These are phyloP conservation scores for Acer negundo DNA, from an alignment of 345 rosid species.

Conservation along the genomic window DNA sequence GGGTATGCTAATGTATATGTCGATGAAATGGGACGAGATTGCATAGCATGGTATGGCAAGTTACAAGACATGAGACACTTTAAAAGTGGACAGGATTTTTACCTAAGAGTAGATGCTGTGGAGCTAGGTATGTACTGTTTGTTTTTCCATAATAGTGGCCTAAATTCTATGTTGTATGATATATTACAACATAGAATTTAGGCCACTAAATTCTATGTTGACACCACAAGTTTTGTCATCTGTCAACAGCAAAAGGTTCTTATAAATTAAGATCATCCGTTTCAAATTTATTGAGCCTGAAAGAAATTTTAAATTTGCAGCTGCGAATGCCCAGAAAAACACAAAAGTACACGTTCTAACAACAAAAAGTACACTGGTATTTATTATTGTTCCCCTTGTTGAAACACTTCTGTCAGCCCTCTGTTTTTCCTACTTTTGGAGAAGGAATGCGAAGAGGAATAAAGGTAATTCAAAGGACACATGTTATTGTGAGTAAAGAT, in stretches of 20 bases:
- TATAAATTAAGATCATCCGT: no score
- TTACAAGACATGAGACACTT: neutral
- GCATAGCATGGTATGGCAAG: neutral
- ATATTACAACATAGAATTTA: no score
- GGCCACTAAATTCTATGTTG: no score
- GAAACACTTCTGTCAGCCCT: neutral
- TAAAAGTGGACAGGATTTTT: slow-evolving; percentile 4
- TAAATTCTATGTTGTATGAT: no score
- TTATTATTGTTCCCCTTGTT: neutral
- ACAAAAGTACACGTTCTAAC: neutral
- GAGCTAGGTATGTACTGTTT: neutral
- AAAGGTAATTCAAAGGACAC: neutral
- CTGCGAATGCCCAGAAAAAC: neutral
- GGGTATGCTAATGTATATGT: neutral
- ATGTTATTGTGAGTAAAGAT: no score
- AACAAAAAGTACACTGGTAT: neutral
- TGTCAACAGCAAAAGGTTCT: no score
- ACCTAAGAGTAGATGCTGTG: neutral
- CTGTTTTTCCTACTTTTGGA: neutral
- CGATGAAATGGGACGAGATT: neutral
- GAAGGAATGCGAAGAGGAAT: neutral
- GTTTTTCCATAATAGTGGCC: no score
- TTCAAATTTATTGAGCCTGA: no score
- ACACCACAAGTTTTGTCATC: no score
- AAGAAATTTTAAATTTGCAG: neutral